Conservation (phyloP, 2,329 filamentous ascomycete genomes). For the Aplosporella prunicola region DNA sequence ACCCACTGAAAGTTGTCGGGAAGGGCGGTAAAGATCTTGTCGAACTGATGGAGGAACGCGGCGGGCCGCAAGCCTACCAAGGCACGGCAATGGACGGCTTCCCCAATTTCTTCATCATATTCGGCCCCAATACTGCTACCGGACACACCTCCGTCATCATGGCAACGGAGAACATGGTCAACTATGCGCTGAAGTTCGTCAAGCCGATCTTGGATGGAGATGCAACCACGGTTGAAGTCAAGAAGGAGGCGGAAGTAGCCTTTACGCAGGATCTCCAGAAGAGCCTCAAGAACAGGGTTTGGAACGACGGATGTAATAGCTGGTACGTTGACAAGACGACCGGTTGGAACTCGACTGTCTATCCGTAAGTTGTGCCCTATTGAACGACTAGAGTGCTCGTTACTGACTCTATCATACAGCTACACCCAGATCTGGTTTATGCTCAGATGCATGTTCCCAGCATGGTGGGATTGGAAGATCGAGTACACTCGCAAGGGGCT, state of each 20-base stretch:
- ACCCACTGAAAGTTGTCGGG: conserved; percentile 45
- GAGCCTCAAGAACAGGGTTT: conserved; percentile 38
- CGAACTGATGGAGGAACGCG: conserved; percentile 48
- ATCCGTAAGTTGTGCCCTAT: conserved; percentile 21
- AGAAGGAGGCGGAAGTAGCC: conserved; percentile 36
- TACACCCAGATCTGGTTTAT: conserved; percentile 44
- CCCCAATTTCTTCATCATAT: conserved; percentile 56
- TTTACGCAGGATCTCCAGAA: conserved; percentile 42
- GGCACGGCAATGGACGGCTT: conserved; percentile 50
- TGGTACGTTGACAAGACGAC: conserved; percentile 40
- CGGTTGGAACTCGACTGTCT: conserved; percentile 40
- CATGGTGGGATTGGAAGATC: conserved; percentile 46
- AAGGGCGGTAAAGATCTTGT: conserved; percentile 41
- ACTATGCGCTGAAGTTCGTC: conserved; percentile 51
- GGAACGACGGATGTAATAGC: conserved; percentile 36
- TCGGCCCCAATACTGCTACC: conserved; percentile 54
- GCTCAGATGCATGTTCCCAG: conserved; percentile 42
- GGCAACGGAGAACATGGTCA: conserved; percentile 51
- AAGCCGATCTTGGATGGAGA: conserved; percentile 42
- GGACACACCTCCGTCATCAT: conserved; percentile 54
- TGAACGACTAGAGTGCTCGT: neutral
- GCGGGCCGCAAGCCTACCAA: conserved; percentile 54
- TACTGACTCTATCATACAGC: conserved; percentile 20
- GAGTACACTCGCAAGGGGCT: conserved; percentile 42
- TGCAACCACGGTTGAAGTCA: conserved; percentile 39